Base-by-base conservation (phyloP, 2,329 filamentous ascomycete genomes). In the Sordariomycetes sp. region DNA sequence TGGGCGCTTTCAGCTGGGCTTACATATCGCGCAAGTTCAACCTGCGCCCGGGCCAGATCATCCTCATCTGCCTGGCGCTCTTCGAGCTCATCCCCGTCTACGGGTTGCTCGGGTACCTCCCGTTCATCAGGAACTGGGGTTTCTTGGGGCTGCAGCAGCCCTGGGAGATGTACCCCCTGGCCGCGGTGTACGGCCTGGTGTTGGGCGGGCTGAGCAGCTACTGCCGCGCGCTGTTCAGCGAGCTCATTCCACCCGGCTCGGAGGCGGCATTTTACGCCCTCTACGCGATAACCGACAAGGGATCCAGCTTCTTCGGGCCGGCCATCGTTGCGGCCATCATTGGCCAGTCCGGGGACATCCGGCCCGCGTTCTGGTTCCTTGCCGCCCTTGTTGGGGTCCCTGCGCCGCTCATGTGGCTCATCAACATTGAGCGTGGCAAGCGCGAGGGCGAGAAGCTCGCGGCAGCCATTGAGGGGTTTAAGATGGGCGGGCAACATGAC, bases 211-310 rank as follows among this genome's bases (percentile, higher is more conserved):
- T 99, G 48, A 90, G 89, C 59, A 88, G 88, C 25, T 97, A 97
- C 71, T 97, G 94, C 68, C 87, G 94, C 50, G 92, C 89, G 61
- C 79, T 99, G 4, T 99, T 90, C 68, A 92, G 91, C 46, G 92
- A 97, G 70, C 79, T 99, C 59, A 96, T 99, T 58, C 94, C 94
- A 1, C 90, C 90, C 0, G 94, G 94, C 3, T 95, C 88, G 34
- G 94, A 99, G 72, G 92, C 94, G 0, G 92, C 93, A 0, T 99
- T 99, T 68, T 99, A 96, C 69, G 92, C 93, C 0, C 78, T 99
- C 1, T 99, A 97, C 68, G 94, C 94, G 40, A 97, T 97, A 62
- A 97, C 94, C 1, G 94, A 99, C 70, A 99, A 99, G 71, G 92
- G 93, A 1, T 94, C 89, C 24, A 95, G 89, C 68, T 79, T 97